Evolutionary conservation across 352 stramenopile genomes (phyloP), one percentile per base, ranked within the genome.

Genomic region (Phytopythium mirpurense): DNA sequence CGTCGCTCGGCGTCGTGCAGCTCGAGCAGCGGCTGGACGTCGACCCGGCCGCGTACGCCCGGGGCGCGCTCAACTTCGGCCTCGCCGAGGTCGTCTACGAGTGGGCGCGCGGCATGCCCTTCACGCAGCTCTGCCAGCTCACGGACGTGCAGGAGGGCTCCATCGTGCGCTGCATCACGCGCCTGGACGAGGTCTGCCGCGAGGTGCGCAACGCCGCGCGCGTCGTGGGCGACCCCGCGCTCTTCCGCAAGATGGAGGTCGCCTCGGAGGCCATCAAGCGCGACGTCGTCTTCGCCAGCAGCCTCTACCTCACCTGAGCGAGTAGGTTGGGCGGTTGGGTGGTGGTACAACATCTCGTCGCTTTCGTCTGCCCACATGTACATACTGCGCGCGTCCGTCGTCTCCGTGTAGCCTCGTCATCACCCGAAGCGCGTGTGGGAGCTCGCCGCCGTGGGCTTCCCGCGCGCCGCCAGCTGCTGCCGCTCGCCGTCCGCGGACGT

Each of bases 251-350:
- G 72, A 99, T 99, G 59, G 91, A 98, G 32, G 93, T 98, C 56
- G 96, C 93, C 43, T 86, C 91, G 60, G 96, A 98, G 64, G 93
- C 98, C 54, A 94, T 99, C 63, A 98, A 98, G 73, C 90, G 97
- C 50, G 97, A 99, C 66, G 99, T 99, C 72, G 96, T 99, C 14
- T 99, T 99, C 86, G 97, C 89, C n/a, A 96, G 90, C 46, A 98
- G 93, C 35, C 77, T 99, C 26, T 99, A 99, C 64, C 67, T 99
- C n/a, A n/a, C n/a, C n/a, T n/a, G n/a, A n/a, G n/a, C n/a, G n/a
- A n/a, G n/a, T n/a, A n/a, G n/a, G n/a, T n/a, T n/a, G n/a, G n/a
- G n/a, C n/a, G n/a, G n/a, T n/a, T n/a, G n/a, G n/a, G n/a, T n/a
- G n/a, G n/a, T n/a, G n/a, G n/a, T n/a, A n/a, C n/a, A n/a, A n/a